These are phyloP conservation scores for Aspergillus phoenicis DNA, from an alignment of 2,329 filamentous ascomycete species.

Conservation along the genomic window DNA sequence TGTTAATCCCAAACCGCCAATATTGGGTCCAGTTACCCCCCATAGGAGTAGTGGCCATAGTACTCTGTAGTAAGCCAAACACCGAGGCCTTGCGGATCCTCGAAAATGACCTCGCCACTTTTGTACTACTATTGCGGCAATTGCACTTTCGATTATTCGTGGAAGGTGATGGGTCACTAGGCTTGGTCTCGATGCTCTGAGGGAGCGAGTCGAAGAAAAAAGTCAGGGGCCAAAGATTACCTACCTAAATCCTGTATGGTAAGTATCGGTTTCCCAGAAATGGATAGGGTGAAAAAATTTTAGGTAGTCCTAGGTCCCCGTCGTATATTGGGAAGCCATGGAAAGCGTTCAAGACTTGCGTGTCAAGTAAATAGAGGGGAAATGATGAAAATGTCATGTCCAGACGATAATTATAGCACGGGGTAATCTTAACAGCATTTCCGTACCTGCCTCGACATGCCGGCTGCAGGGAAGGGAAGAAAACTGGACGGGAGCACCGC, in stretches of 20 bases:
- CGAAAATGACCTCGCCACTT: not conserved
- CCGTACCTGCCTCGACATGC: slow-evolving; percentile 7
- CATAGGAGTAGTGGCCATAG: slow-evolving; percentile 3
- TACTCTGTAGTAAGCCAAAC: slow-evolving; percentile 8
- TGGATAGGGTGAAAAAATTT: not conserved
- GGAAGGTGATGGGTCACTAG: slow-evolving; percentile 14
- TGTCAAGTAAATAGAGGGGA: slow-evolving; percentile 20
- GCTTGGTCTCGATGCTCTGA: not conserved
- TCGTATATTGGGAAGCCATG: not conserved
- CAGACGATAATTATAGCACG: slow-evolving; percentile 15
- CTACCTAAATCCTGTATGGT: slow-evolving; percentile 1
- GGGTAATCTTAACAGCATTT: slow-evolving; percentile 12
- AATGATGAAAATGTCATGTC: slow-evolving; percentile 10
- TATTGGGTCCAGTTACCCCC: slow-evolving; percentile 15
- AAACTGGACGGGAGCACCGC: slow-evolving; percentile 5
- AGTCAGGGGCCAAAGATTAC: not conserved
- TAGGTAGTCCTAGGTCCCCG: not conserved
- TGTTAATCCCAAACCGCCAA: slow-evolving; percentile 23
- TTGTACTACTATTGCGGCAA: not conserved
- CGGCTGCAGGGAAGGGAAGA: slow-evolving; percentile 11
- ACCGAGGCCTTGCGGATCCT: slow-evolving; percentile 19
- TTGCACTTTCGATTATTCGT: slow-evolving; percentile 13
- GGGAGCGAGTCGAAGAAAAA: not conserved
- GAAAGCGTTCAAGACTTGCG: slow-evolving; percentile 11
- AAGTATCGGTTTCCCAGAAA: not conserved